A percentile compares a stretch with the other conserved stretches of the same genome.
These are phyloP conservation scores for Plenodomus tracheiphilus DNA, from an alignment of 2,329 filamentous ascomycete species.

Conservation along the genomic window DNA sequence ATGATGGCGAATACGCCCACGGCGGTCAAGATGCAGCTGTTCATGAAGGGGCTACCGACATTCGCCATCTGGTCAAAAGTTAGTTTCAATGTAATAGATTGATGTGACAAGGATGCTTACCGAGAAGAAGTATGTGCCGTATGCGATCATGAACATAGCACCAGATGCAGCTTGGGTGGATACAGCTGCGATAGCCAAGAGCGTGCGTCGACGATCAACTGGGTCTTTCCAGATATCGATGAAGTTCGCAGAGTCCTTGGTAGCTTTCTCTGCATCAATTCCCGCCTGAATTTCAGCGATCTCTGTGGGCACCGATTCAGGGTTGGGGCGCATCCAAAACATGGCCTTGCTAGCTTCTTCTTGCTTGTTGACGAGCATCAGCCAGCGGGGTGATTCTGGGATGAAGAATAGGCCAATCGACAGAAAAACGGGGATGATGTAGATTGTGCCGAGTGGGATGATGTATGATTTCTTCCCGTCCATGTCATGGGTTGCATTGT, in stretches of 20 bases:
- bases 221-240: slow-evolving; percentile 57
- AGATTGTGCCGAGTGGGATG: slow-evolving; percentile 58
- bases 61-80: slow-evolving; percentile 26
- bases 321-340: slow-evolving; percentile 33
- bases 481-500: slow-evolving; percentile 51
- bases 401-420: slow-evolving; percentile 45
- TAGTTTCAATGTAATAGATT: neutral
- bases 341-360: slow-evolving; percentile 25
- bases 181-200: slow-evolving; percentile 54
- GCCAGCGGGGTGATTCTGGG: slow-evolving; percentile 52
- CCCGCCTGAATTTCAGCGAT: slow-evolving; percentile 32
- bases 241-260: slow-evolving; percentile 57
- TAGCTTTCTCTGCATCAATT: slow-evolving; percentile 39
- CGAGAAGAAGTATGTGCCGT: slow-evolving; percentile 40
- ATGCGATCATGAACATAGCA: slow-evolving; percentile 53
- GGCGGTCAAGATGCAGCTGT: slow-evolving; percentile 59
- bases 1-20: slow-evolving; percentile 59
- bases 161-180: slow-evolving; percentile 58
- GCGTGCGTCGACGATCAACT: slow-evolving; percentile 56
- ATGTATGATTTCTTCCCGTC: slow-evolving; percentile 37
- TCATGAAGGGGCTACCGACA: slow-evolving; percentile 54
- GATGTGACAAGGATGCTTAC: neutral
- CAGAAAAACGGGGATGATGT: slow-evolving; percentile 55
- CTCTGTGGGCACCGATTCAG: slow-evolving; percentile 22
- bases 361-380: slow-evolving; percentile 23